These are phyloP conservation scores for Hypoxylon sp. DNA, from an alignment of 2,329 filamentous ascomycete genomes.

Conservation along the genomic window DNA sequence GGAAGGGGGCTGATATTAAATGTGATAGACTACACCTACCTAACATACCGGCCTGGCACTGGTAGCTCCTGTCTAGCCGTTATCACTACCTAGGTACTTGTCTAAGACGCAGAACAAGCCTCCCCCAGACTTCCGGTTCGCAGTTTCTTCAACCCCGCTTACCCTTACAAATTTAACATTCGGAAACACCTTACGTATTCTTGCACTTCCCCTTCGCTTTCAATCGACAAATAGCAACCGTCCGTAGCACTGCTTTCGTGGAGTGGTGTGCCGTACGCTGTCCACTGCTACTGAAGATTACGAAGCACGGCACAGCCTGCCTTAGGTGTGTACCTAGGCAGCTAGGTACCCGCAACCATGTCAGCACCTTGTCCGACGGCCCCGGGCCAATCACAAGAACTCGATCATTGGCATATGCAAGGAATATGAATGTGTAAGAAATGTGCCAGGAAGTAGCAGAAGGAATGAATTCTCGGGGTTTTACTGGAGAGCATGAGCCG, in stretches of 20 bases:
- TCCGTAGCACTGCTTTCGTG: neutral
- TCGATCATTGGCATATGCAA: neutral
- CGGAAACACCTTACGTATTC: too few species aligned
- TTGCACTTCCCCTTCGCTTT: neutral
- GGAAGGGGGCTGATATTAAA: neutral
- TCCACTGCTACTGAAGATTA: neutral
- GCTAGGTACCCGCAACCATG: neutral
- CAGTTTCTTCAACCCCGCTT: conserved; percentile 3
- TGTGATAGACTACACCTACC: neutral
- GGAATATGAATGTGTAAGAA: neutral
- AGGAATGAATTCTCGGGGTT: neutral
- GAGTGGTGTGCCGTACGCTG: neutral
- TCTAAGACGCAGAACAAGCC: neutral
- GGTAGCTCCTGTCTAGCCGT: neutral
- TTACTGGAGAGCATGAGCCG: neutral
- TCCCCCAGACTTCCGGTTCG: neutral
- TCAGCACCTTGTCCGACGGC: neutral
- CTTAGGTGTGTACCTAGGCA: too few species aligned
- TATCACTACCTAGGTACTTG: neutral
- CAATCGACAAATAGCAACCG: neutral
- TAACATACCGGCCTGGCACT: too few species aligned
- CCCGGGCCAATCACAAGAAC: neutral
- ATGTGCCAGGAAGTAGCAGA: neutral
- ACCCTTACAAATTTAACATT: neutral
- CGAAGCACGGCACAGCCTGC: neutral